Conservation (phyloP, 352 stramenopile genomes). For the Thalassiosira hispida region DNA sequence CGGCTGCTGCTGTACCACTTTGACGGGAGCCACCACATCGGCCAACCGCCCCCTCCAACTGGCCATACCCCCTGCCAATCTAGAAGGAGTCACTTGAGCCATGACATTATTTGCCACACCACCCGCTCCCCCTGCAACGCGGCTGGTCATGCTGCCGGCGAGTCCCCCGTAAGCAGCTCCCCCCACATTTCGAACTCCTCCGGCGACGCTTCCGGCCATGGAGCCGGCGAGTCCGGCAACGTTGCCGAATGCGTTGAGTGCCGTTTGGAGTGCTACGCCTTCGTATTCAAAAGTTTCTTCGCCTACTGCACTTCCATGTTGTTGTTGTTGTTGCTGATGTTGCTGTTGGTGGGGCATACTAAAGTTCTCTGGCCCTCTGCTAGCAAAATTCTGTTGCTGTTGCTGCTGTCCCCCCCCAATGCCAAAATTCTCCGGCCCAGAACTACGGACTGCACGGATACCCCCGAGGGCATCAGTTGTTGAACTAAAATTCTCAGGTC, state of each 20-base stretch:
- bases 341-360: neutral
- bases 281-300: constrained; percentile 28
- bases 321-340: constrained; percentile 1
- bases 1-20: neutral
- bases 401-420: neutral
- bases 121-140: neutral
- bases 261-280: constrained; percentile 39
- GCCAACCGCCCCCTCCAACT: constrained; percentile 16
- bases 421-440: neutral
- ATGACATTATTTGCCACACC: neutral
- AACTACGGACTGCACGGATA: too few species aligned
- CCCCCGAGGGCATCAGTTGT: too few species aligned
- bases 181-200: neutral
- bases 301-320: neutral
- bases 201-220: neutral
- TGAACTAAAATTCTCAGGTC: too few species aligned
- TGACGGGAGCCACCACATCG: constrained; percentile 23
- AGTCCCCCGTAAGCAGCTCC: neutral
- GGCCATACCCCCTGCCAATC: constrained; percentile 12
- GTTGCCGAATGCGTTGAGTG: constrained; percentile 18
- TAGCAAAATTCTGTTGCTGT: neutral
- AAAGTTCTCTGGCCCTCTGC: neutral
- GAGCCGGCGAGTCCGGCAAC: neutral
- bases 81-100: neutral
- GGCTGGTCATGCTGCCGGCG: neutral